A percentile compares a stretch with the other conserved stretches of the same genome.
These are phyloP conservation scores for Aspergillus persii DNA, from an alignment of 2,329 filamentous ascomycete species.

Conservation along the genomic window DNA sequence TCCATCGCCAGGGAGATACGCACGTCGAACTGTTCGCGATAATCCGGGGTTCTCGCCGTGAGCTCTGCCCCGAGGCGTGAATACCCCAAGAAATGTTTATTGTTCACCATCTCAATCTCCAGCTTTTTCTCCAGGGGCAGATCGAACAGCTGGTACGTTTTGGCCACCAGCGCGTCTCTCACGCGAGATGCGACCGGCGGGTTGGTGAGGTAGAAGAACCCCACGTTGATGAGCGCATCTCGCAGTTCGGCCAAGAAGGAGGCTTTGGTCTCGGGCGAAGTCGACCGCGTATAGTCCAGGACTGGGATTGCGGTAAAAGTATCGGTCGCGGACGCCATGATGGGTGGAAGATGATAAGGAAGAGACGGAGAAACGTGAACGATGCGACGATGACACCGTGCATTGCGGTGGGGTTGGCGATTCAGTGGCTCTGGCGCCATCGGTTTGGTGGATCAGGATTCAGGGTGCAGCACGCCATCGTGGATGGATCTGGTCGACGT, in stretches of 20 bases:
- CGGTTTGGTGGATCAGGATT: background rate
- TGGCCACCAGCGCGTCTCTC: constrained; percentile 32
- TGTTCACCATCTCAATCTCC: constrained; percentile 47
- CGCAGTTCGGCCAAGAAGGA: constrained; percentile 29
- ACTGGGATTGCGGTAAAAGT: constrained; percentile 32
- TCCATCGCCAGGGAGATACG: background rate
- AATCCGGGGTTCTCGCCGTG: constrained; percentile 32
- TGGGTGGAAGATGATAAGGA: background rate
- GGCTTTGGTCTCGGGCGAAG: constrained; percentile 21
- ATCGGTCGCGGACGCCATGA: background rate
- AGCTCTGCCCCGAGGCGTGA: constrained; percentile 35
- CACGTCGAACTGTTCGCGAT: constrained; percentile 39
- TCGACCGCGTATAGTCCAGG: constrained; percentile 28
- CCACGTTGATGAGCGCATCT: constrained; percentile 34
- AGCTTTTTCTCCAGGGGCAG: constrained; percentile 47
- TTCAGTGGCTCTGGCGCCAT: background rate
- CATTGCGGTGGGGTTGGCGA: background rate
- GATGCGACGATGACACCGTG: background rate
- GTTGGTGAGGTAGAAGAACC: constrained; percentile 36
- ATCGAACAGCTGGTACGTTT: constrained; percentile 45
- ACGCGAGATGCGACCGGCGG: constrained; percentile 22
- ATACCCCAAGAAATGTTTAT: constrained; percentile 38
- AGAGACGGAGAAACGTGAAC: background rate
- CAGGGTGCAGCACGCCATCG: background rate
- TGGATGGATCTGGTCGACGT: too few relatives aligned